These are phyloP conservation scores for Scorias spongiosa DNA, from an alignment of 2,329 filamentous ascomycete species.

Conservation along the genomic window DNA sequence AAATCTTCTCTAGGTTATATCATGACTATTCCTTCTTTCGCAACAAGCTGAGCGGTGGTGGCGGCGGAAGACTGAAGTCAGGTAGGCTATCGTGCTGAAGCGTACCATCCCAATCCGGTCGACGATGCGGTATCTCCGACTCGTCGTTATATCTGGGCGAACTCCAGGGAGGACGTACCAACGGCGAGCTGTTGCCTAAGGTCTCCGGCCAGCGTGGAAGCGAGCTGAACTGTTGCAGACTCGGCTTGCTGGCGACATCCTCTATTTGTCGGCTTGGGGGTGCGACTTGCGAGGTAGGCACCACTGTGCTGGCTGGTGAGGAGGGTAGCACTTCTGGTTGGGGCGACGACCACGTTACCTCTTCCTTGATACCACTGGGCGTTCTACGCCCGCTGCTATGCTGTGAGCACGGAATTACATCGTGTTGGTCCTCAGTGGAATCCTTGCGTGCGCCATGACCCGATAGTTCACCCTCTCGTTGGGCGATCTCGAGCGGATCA, in stretches of 20 bases:
- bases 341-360: neutral
- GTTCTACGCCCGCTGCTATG: neutral
- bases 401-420: neutral
- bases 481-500: too few relatives aligned
- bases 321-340: constrained; percentile 8
- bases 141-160: constrained; percentile 2
- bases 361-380: too few relatives aligned
- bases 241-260: neutral
- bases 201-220: neutral
- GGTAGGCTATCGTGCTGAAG: constrained; percentile 3
- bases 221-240: neutral
- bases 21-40: neutral
- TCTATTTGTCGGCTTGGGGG: neutral
- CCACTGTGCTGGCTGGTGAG: constrained; percentile 9
- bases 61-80: constrained; percentile 10
- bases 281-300: constrained; percentile 7
- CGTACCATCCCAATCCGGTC: neutral
- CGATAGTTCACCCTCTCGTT: too few relatives aligned
- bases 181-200: constrained; percentile 3
- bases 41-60: constrained; percentile 7
- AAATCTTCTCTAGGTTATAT: too few relatives aligned
- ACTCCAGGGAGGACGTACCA: constrained; percentile 9
- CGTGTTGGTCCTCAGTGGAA: neutral
- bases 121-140: neutral
- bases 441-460: too few relatives aligned